Percentiles rank a stretch among this genome's conserved stretches.
phyloP scores from a whole-genome alignment of 1,139 yeast genomes.

The Petasospora fabianii region DNA sequence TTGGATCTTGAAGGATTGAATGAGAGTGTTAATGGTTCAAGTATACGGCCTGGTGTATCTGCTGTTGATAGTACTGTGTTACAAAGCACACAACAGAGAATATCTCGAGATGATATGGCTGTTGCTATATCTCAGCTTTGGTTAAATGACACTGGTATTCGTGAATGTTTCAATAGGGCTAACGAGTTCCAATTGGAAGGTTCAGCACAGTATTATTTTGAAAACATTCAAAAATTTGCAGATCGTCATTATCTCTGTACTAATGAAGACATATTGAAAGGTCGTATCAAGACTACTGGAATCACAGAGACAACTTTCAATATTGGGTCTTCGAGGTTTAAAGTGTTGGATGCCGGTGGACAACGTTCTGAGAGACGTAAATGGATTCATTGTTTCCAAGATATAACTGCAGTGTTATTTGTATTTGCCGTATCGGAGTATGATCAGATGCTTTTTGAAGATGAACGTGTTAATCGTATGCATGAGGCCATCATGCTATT shows the following conservation, averaged over 20 bases:
- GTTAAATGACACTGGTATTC: constrained; percentile 65
- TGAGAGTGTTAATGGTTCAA: constrained; percentile 29
- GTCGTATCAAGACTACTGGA: constrained; percentile 94
- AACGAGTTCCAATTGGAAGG: constrained; percentile 83
- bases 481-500: constrained; percentile 84
- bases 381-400: constrained; percentile 96
- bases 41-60: constrained; percentile 26
- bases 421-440: constrained; percentile 93
- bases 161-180: constrained; percentile 54
- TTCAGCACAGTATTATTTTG: constrained; percentile 74
- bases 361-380: constrained; percentile 91
- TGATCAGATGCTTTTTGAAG: constrained; percentile 90
- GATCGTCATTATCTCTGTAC: constrained; percentile 63
- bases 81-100: constrained; percentile 11
- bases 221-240: constrained; percentile 60
- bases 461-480: constrained; percentile 84
- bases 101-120: constrained; percentile 50
- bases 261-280: constrained; percentile 81
- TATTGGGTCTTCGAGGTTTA: constrained; percentile 63
- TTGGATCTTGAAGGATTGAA: constrained; percentile 29
- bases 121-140: constrained; percentile 65
- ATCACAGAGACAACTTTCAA: constrained; percentile 82
- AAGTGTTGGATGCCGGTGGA: constrained; percentile 95
- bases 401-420: constrained; percentile 82
- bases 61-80: constrained; percentile 17